Conservation (phyloP, 805 yeast genomes). For the Kazachstania africana region DNA sequence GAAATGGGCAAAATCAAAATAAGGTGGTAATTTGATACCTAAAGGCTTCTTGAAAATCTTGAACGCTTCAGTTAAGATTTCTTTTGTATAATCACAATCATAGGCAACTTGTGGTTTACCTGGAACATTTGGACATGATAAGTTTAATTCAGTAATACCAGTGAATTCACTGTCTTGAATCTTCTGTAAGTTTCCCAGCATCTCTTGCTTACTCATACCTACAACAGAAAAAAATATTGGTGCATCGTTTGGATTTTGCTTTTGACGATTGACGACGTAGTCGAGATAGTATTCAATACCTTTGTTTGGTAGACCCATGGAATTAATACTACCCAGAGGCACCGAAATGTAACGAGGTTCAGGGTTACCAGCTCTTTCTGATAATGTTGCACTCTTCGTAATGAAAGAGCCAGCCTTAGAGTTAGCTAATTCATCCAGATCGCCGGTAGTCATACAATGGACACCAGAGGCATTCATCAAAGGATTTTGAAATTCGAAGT, state of each 20-base stretch:
- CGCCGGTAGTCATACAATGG: constrained; percentile 21
- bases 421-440: constrained; percentile 15
- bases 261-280: constrained; percentile 15
- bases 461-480: constrained; percentile 26
- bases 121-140: constrained; percentile 27
- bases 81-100: constrained; percentile 19
- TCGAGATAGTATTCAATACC: constrained; percentile 22
- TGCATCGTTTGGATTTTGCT: constrained; percentile 5
- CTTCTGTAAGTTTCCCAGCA: constrained; percentile 12
- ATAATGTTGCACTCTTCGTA: constrained; percentile 22
- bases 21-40: constrained; percentile 24
- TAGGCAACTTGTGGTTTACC: constrained; percentile 26
- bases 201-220: constrained; percentile 23
- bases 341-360: constrained; percentile 23
- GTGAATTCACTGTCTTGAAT: constrained; percentile 19
- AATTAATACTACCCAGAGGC: constrained; percentile 23
- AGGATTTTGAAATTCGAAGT: constrained; percentile 16
- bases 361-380: constrained; percentile 21
- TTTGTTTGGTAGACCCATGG: constrained; percentile 24
- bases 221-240: constrained; percentile 22
- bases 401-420: constrained; percentile 21
- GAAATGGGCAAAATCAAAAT: constrained; percentile 25
- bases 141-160: constrained; percentile 21
- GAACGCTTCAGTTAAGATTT: constrained; percentile 17
- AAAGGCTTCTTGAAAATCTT: constrained; percentile 21